Evolutionary conservation across 1,284 basidiomycete genomes (phyloP).

Genomic region (Malassezia equina): DNA sequence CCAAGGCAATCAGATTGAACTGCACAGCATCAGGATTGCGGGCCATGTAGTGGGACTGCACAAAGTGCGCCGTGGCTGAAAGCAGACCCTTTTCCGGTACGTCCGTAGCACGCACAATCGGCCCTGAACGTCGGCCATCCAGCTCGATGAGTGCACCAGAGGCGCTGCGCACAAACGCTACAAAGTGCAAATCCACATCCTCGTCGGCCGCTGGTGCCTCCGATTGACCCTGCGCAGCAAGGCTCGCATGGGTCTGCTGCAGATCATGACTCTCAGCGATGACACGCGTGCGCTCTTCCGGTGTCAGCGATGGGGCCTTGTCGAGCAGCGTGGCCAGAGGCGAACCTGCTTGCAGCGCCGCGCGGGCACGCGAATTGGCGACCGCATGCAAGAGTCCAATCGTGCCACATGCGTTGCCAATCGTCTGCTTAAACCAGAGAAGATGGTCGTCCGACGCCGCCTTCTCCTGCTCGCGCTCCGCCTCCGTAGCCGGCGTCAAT

Average conservation of each 20-base stretch:
- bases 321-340: conserved; percentile 31
- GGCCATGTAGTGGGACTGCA: conserved; percentile 40
- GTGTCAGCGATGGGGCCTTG: conserved; percentile 20
- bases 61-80: conserved; percentile 23
- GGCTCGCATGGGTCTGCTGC: conserved; percentile 27
- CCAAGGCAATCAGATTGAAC: conserved; percentile 44
- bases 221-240: conserved; percentile 37
- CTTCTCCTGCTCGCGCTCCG: conserved; percentile 22
- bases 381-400: conserved; percentile 47
- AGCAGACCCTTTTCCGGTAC: conserved; percentile 25
- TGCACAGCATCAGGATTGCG: conserved; percentile 35
- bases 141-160: conserved; percentile 37
- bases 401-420: conserved; percentile 48
- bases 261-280: conserved; percentile 25
- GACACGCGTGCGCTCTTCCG: conserved; percentile 19
- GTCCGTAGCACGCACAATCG: conserved; percentile 26
- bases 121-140: conserved; percentile 40
- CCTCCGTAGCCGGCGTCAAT: conserved; percentile 46
- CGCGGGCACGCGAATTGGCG: conserved; percentile 31
- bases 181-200: conserved; percentile 44
- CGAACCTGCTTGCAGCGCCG: conserved; percentile 21
- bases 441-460: conserved; percentile 13
- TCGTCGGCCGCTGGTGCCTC: conserved; percentile 37
- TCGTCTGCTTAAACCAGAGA: conserved; percentile 46
- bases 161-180: conserved; percentile 38